A percentile compares a stretch with the other conserved stretches of the same genome.
Conservation (phyloP, 176 grass and related monocot species). For the Cenchrus purpureus region DNA sequence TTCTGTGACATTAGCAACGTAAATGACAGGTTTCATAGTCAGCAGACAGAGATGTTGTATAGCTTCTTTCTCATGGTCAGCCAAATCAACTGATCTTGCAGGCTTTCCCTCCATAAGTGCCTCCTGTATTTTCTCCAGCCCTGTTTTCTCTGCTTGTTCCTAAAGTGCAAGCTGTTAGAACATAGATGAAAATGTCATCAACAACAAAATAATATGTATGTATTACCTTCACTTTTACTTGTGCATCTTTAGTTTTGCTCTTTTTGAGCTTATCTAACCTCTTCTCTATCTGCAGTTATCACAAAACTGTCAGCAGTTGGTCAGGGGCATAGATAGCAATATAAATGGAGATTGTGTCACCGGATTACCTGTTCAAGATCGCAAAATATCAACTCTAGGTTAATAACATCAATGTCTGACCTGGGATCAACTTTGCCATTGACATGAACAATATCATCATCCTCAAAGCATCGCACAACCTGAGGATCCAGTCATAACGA, state of each 20-base stretch:
- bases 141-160: slow-evolving; percentile 87
- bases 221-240: slow-evolving; percentile 84
- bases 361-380: slow-evolving; percentile 92
- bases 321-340: neutral
- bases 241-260: slow-evolving; percentile 88
- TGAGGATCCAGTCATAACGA: slow-evolving; percentile 41
- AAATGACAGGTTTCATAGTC: slow-evolving; percentile 98
- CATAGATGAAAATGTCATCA: slow-evolving; percentile 18
- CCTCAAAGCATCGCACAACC: slow-evolving; percentile 98
- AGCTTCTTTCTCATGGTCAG: slow-evolving; percentile 87
- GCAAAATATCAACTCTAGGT: slow-evolving; percentile 88
- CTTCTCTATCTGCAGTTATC: slow-evolving; percentile 88
- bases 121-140: slow-evolving; percentile 78
- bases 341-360: slow-evolving; percentile 32
- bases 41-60: slow-evolving; percentile 86
- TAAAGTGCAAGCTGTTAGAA: slow-evolving; percentile 41
- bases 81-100: slow-evolving; percentile 83
- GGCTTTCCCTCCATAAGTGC: slow-evolving; percentile 83
- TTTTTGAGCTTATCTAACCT: slow-evolving; percentile 96
- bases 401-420: slow-evolving; percentile 98
- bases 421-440: slow-evolving; percentile 94
- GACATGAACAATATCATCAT: slow-evolving; percentile 95
- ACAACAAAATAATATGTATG: slow-evolving; percentile 12
- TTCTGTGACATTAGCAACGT: slow-evolving; percentile 97
- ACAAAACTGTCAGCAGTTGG: slow-evolving; percentile 11